These are phyloP conservation scores for Alternaria panax DNA, from an alignment of 2,329 filamentous ascomycete genomes.

Conservation along the genomic window DNA sequence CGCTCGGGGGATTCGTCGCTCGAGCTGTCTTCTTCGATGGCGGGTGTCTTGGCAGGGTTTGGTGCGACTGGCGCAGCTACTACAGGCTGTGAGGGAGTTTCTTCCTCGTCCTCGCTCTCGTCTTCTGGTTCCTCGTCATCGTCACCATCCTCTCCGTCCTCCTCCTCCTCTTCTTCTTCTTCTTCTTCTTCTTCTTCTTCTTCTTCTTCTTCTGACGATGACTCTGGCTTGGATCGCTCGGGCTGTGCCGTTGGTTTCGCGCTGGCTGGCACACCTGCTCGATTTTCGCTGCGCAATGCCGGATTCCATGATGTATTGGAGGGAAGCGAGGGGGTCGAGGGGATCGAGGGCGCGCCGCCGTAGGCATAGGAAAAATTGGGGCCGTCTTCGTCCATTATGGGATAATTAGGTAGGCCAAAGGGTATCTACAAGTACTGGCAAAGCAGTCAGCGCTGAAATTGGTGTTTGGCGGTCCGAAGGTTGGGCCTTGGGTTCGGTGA, in stretches of 20 bases:
- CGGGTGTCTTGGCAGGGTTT: constrained; percentile 10
- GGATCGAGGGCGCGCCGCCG: constrained; percentile 30
- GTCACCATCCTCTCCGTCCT: constrained; percentile 23
- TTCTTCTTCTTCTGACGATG: constrained; percentile 27
- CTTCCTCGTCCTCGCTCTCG: constrained; percentile 12
- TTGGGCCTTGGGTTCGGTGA: constrained; percentile 19
- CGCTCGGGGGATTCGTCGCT: constrained; percentile 17
- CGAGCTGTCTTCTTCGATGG: constrained; percentile 9
- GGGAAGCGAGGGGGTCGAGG: constrained; percentile 39
- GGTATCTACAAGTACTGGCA: constrained; percentile 47
- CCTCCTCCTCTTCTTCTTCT: constrained; percentile 20
- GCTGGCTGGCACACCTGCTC: constrained; percentile 16
- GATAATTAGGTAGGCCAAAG: constrained; percentile 37
- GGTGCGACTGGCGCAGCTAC: constrained; percentile 8
- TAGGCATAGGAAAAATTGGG: constrained; percentile 54
- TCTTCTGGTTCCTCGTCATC: constrained; percentile 20
- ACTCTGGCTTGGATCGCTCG: constrained; percentile 24
- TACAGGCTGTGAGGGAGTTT: constrained; percentile 10
- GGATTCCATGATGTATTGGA: constrained; percentile 62
- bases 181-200: constrained; percentile 22
- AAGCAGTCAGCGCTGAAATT: constrained; percentile 33
- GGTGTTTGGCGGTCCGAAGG: constrained; percentile 1
- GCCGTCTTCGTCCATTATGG: constrained; percentile 46
- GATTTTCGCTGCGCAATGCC: constrained; percentile 58
- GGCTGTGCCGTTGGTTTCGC: constrained; percentile 21